Evolutionary conservation across 352 stramenopile genomes (phyloP).

Genomic region (Phytopythium litorale): DNA sequence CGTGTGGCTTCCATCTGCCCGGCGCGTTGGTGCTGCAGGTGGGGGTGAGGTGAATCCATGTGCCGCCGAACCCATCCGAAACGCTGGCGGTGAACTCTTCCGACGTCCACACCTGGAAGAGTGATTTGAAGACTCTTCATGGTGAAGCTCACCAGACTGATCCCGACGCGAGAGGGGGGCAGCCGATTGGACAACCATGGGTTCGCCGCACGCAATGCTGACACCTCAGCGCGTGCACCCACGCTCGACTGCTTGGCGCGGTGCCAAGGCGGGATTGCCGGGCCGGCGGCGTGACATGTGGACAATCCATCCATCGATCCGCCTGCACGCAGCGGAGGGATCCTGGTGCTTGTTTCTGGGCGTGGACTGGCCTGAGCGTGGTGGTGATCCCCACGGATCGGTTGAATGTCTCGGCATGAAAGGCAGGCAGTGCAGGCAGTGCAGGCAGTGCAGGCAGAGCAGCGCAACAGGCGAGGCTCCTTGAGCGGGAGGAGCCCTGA

Average conservation of each 20-base stretch:
- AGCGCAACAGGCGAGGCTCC: too few species aligned
- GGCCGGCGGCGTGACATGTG: not conserved
- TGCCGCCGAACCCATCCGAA: too few species aligned
- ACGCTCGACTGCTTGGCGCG: too few species aligned
- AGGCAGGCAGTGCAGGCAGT: too few species aligned
- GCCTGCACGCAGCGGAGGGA: not conserved
- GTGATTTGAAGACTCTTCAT: too few species aligned
- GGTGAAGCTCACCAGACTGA: not conserved
- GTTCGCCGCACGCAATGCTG: not conserved
- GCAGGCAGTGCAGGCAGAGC: too few species aligned
- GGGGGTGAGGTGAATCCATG: too few species aligned
- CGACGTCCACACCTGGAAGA: too few species aligned
- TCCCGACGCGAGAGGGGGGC: not conserved
- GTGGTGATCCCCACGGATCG: not conserved
- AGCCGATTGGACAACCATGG: not conserved
- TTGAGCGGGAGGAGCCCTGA: constrained; percentile 1
- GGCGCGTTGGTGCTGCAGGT: too few species aligned
- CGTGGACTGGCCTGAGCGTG: not conserved
- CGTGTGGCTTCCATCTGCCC: too few species aligned
- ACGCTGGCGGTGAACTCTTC: too few species aligned
- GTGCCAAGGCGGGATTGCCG: too few species aligned
- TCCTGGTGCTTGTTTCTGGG: not conserved
- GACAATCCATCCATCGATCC: not conserved
- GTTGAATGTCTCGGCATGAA: not conserved
- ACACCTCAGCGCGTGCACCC: not conserved